A percentile compares a stretch with the other conserved stretches of the same genome.
phyloP scores from a whole-genome alignment of 148 eudicot genomes.

The Agrostemma githago region DNA sequence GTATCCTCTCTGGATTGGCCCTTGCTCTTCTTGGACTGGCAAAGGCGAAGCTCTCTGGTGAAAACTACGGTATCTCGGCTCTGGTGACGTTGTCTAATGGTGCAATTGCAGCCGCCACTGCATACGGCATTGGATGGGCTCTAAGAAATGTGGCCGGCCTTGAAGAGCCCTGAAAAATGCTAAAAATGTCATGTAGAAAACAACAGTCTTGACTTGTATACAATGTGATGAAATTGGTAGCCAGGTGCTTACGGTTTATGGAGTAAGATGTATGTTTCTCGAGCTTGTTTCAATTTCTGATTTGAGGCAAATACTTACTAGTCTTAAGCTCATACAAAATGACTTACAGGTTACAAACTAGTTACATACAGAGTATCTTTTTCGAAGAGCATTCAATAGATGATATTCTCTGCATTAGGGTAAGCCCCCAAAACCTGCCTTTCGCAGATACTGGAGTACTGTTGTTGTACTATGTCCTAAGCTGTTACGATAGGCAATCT shows the following conservation, averaged over 20 bases:
- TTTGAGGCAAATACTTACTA: not conserved
- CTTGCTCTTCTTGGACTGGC: slow-evolving; percentile 53
- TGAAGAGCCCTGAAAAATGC: slow-evolving; percentile 29
- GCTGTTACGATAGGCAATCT: not conserved
- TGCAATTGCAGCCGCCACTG: slow-evolving; percentile 52
- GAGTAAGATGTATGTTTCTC: not conserved
- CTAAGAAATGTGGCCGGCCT: slow-evolving; percentile 64
- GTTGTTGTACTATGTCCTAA: not conserved
- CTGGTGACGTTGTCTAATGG: slow-evolving; percentile 44
- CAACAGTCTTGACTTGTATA: not conserved
- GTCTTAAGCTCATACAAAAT: not conserved
- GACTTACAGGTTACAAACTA: not conserved
- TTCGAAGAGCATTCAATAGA: not conserved
- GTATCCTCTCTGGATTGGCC: slow-evolving; percentile 49
- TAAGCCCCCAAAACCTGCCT: too few species aligned
- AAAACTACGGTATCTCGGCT: slow-evolving; percentile 34
- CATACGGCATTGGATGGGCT: slow-evolving; percentile 62
- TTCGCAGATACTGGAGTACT: not conserved
- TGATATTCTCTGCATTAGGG: not conserved
- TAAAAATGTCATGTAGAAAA: not conserved
- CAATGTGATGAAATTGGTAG: not conserved
- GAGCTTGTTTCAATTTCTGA: not conserved
- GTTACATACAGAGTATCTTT: not conserved
- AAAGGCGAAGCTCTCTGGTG: slow-evolving; percentile 54
- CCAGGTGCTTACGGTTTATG: not conserved